Evolutionary conservation across 2,329 filamentous ascomycete genomes (phyloP), one percentile per base, ranked within the genome.

Genomic region (Curvularia verruculosa): DNA sequence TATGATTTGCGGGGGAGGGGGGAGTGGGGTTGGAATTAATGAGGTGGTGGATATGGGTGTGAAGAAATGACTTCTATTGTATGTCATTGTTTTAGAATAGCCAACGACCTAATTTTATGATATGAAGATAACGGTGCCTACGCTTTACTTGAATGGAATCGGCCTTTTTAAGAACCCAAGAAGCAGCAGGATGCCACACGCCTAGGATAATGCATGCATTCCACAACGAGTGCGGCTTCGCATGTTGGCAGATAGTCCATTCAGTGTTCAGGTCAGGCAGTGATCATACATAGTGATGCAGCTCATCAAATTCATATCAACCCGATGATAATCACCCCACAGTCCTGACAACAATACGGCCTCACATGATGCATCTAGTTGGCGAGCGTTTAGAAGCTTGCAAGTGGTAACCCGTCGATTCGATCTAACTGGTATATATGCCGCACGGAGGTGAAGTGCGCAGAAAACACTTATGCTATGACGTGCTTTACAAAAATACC

Each of bases 401-500:
- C 6, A 15, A 41, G 21, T 6, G 21, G 5, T 24, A 24, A 26
- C 13, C 10, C 10, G 3, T 41, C 21, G 19, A 41, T 41, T 41
- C 12, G 39, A 41, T 41, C 23, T n/a, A 24, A 24, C 23, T 41
- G 39, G 39, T 41, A 41, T 41, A 41, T 41, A 41, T 41, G 23
- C 15, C 21, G 21, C 21, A 19, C 39, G 10, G 39, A 4, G 36
- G 24, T 19, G n/a, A 24, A 3, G 10, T 24, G 39, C 43, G 7
- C 43, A 45, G n/a, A 29, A 26, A 45, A 29, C 43, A 45, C 24
- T 13, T 45, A 45, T 29, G 24, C 43, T 19, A 31, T 29, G 43
- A 26, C 36, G 19, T 51, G 43, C 43, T 43, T 19, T 51, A 96
- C 80, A 97, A 82, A 84, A 99, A 96, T 65, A 90, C 86, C 79